A percentile compares a stretch with the other conserved stretches of the same genome.
Evolutionary conservation across 192 early-diverging fungal genomes (phyloP).

Genomic region (Dimargaris xerosporica): DNA sequence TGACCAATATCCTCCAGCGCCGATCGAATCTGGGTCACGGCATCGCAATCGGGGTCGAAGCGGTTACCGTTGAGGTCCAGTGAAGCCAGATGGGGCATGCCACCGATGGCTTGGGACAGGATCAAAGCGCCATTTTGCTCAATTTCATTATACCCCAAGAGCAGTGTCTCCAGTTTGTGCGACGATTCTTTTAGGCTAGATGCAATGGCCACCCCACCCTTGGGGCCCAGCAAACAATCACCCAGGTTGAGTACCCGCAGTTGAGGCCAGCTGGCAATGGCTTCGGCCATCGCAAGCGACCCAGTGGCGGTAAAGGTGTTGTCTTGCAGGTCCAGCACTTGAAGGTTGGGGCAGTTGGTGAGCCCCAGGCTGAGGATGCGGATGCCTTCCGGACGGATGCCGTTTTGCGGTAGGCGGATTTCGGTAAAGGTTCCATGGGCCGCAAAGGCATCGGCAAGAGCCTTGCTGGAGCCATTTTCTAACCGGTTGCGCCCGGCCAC

Average conservation of each 20-base stretch:
- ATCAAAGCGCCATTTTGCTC: conserved; percentile 49
- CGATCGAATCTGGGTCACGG: conserved; percentile 54
- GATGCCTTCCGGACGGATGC: conserved; percentile 91
- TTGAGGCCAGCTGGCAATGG: conserved; percentile 61
- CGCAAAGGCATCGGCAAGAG: conserved; percentile 68
- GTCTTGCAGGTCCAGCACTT: conserved; percentile 83
- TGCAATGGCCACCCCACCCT: conserved; percentile 50
- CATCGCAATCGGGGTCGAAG: conserved; percentile 66
- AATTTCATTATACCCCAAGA: conserved; percentile 85
- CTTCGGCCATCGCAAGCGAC: conserved; percentile 58
- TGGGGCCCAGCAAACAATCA: conserved; percentile 71
- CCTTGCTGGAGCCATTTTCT: conserved; percentile 64
- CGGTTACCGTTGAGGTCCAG: conserved; percentile 88
- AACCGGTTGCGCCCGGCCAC: conserved; percentile 88
- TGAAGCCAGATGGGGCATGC: conserved; percentile 39
- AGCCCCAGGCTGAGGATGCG: conserved; percentile 51
- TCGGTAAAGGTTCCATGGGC: conserved; percentile 59
- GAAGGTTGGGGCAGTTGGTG: conserved; percentile 42
- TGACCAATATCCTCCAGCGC: conserved; percentile 50
- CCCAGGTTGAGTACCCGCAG: conserved; percentile 71
- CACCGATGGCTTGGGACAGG: conserved; percentile 48
- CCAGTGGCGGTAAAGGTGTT: conserved; percentile 87
- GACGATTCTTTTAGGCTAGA: conserved; percentile 43
- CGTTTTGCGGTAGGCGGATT: conserved; percentile 91
- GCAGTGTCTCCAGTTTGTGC: conserved; percentile 39